These are phyloP conservation scores for Trametes polyzona DNA, from an alignment of 1,284 basidiomycete genomes.

Conservation along the genomic window DNA sequence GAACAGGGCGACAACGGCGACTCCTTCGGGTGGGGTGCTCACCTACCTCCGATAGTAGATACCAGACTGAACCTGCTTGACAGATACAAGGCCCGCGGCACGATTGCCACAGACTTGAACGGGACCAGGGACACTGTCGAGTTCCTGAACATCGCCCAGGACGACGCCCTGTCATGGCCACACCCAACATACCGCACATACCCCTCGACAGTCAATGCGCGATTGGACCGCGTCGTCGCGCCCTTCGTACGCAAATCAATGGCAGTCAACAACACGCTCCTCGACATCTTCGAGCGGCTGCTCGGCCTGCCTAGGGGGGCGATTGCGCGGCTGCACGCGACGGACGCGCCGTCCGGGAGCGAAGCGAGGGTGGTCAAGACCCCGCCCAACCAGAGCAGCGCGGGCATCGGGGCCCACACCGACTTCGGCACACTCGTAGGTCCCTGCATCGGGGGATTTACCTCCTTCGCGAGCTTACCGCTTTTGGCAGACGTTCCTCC, in stretches of 20 bases:
- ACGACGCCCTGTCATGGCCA: conserved; percentile 66
- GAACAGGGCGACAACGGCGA: conserved; percentile 68
- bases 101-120: conserved; percentile 65
- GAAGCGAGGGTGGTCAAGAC: conserved; percentile 63
- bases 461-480: background rate
- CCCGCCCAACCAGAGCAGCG: conserved; percentile 41
- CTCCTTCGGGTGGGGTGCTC: conserved; percentile 57
- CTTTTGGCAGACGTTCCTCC: conserved; percentile 31
- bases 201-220: conserved; percentile 53
- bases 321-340: conserved; percentile 50
- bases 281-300: conserved; percentile 58
- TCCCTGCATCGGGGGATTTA: conserved; percentile 11
- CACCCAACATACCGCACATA: conserved; percentile 54
- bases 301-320: conserved; percentile 58
- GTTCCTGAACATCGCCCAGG: conserved; percentile 70
- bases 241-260: conserved; percentile 65
- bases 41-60: background rate
- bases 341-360: conserved; percentile 56
- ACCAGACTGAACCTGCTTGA: background rate
- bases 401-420: conserved; percentile 41
- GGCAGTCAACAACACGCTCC: conserved; percentile 55
- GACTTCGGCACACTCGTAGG: conserved; percentile 50
- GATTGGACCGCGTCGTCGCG: conserved; percentile 51
- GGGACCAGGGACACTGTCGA: conserved; percentile 61
- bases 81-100: conserved; percentile 69